Conservation (phyloP, 2,329 filamentous ascomycete genomes). For the Talaromyces sp. region DNA sequence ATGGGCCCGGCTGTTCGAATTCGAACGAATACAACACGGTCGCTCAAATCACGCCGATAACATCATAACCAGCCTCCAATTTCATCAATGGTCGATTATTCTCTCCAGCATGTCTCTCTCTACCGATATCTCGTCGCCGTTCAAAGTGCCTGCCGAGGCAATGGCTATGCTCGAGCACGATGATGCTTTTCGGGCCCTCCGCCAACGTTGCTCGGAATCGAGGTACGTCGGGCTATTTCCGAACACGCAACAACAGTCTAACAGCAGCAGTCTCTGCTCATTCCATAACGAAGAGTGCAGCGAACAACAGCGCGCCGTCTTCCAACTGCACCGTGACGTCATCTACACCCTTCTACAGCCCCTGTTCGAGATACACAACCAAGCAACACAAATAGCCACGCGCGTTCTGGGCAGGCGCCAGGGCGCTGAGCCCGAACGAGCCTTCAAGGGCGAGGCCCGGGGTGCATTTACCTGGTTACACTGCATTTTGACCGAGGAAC, state of each 20-base stretch:
- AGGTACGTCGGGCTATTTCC: not conserved
- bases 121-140: slow-evolving; percentile 27
- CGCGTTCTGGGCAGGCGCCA: slow-evolving; percentile 47
- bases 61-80: not conserved
- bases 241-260: not conserved
- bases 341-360: slow-evolving; percentile 58
- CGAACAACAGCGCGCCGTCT: slow-evolving; percentile 31
- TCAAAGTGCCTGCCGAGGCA: slow-evolving; percentile 33
- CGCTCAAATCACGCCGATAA: not conserved
- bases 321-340: slow-evolving; percentile 55
- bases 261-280: slow-evolving; percentile 33
- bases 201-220: slow-evolving; percentile 24
- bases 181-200: slow-evolving; percentile 33
- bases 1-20: not conserved
- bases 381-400: slow-evolving; percentile 52
- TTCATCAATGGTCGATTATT: not conserved
- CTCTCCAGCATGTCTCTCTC: slow-evolving; percentile 1
- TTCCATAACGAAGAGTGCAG: slow-evolving; percentile 33
- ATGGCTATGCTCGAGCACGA: slow-evolving; percentile 32
- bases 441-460: slow-evolving; percentile 55
- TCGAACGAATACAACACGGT: not conserved
- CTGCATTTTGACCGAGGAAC: slow-evolving; percentile 56
- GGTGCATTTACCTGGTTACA: slow-evolving; percentile 58
- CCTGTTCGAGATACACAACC: slow-evolving; percentile 55
- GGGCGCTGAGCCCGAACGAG: slow-evolving; percentile 54